Base-by-base conservation (phyloP, 768 basidiomycete genomes). In the Lactarius sp. region DNA sequence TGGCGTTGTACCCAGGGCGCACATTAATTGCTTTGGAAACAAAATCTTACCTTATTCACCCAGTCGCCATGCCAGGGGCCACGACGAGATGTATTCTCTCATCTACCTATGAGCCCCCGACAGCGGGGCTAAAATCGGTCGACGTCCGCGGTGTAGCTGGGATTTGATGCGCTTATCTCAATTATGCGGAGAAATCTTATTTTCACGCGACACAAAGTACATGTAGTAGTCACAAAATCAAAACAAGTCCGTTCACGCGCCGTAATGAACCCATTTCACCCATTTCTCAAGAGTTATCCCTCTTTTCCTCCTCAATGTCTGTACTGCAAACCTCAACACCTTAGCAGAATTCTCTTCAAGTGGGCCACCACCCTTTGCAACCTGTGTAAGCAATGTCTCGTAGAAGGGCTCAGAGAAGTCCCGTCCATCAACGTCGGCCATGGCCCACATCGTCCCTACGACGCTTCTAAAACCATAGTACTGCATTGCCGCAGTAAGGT, bases 401-500 rank as follows among this genome's bases (percentile, higher is more conserved):
- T 66, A 66, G n/a, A 66, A 62, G 13, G 10, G 18, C 36, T 37
- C 10, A 9, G 61, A 61, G n/a, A 66, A n/a, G 6, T 47, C 34
- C 27, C 33, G 46, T 31, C 59, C 66, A n/a, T 66, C 65, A 6
- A 6, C 8, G 18, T 63, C 65, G 5, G 12, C 52, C 46, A 68
- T 56, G 2, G 20, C 37, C 67, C 67, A 68, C 60, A 66, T 59
- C 14, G 67, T 60, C 5, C 60, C 67, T 18, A 68, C 61, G 39
- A 68, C 56, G 39, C 66, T 59, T 3, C 60, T 37, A 41, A 66
- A 68, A 18, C 67, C 67, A 36, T 58, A 53, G 9, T 55, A 49
- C n/a, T 66, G 65, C 67, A 68, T 66, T 2, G 60, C 67, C 13
- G 60, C 60, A 3, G 65, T 47, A 10, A 68, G 56, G 33, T 55